Evolutionary conservation across 2,329 filamentous ascomycete species (phyloP).

Genomic region (Fusarium pseudoanthophilum): DNA sequence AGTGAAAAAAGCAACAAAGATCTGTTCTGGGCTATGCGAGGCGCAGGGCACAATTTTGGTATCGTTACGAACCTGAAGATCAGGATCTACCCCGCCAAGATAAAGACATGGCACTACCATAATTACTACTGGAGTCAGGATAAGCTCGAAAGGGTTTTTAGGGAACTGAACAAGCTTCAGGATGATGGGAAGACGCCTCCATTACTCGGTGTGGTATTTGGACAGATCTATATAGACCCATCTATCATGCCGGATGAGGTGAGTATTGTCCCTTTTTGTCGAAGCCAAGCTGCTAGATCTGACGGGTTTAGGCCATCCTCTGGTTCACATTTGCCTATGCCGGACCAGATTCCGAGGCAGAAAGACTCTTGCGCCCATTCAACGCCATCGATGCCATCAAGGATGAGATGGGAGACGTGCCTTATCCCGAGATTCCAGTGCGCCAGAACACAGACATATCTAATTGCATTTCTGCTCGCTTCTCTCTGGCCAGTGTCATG

Average conservation of each 20-base stretch:
- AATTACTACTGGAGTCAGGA: not conserved
- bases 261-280: not conserved
- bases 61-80: not conserved
- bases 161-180: not conserved
- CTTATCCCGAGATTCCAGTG: not conserved
- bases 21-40: not conserved
- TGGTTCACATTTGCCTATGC: not conserved
- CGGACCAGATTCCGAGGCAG: not conserved
- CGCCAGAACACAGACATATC: not conserved
- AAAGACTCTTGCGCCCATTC: not conserved
- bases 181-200: not conserved
- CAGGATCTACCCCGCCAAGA: not conserved
- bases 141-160: not conserved
- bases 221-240: not conserved
- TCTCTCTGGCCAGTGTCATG: not conserved
- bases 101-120: not conserved
- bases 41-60: not conserved
- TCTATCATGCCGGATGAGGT: not conserved
- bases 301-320: not conserved
- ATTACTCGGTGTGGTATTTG: not conserved
- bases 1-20: not conserved
- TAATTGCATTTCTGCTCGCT: not conserved
- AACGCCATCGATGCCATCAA: not conserved
- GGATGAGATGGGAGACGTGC: not conserved
- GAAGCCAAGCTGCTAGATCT: not conserved